Conservation (phyloP, 345 rosid species). For the Cardamine resedifolia region DNA sequence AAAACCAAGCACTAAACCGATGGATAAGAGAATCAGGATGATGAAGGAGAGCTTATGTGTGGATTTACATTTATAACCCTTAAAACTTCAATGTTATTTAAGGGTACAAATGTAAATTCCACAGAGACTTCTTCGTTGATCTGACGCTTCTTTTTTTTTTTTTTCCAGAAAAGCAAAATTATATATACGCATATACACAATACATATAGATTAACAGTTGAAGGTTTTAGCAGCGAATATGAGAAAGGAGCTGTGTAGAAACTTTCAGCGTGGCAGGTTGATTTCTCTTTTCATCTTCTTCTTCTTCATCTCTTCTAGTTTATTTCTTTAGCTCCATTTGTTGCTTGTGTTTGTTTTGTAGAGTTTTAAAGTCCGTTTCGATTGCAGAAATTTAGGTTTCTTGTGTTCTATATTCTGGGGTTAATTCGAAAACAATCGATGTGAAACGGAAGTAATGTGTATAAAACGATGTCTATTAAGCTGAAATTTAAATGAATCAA, state of each 20-base stretch:
- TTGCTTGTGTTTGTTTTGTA: neutral
- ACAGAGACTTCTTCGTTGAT: neutral
- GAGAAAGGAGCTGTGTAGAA: slow-evolving; percentile 64
- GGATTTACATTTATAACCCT: slow-evolving; percentile 19
- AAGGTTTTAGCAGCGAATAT: slow-evolving; percentile 26
- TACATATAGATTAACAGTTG: neutral
- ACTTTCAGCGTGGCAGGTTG: slow-evolving; percentile 86
- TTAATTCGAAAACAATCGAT: neutral
- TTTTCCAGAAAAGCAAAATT: neutral
- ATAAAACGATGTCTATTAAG: neutral
- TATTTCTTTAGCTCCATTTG: neutral
- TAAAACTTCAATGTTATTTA: accelerated
- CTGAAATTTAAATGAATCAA: neutral
- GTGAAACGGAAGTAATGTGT: neutral
- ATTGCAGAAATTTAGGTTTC: neutral
- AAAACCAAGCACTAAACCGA: neutral
- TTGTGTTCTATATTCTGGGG: neutral
- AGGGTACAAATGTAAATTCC: slow-evolving; percentile 9
- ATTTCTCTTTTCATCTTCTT: neutral
- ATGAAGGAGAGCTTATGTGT: accelerated
- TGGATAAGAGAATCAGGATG: slow-evolving; percentile 22
- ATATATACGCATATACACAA: neutral
- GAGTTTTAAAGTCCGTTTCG: neutral
- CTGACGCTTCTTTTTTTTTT: slow-evolving; percentile 15
- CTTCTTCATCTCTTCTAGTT: neutral